A percentile compares a stretch with the other conserved stretches of the same genome.
These are phyloP conservation scores for Sporisorium graminicola DNA, from an alignment of 1,284 basidiomycete genomes.

Conservation along the genomic window DNA sequence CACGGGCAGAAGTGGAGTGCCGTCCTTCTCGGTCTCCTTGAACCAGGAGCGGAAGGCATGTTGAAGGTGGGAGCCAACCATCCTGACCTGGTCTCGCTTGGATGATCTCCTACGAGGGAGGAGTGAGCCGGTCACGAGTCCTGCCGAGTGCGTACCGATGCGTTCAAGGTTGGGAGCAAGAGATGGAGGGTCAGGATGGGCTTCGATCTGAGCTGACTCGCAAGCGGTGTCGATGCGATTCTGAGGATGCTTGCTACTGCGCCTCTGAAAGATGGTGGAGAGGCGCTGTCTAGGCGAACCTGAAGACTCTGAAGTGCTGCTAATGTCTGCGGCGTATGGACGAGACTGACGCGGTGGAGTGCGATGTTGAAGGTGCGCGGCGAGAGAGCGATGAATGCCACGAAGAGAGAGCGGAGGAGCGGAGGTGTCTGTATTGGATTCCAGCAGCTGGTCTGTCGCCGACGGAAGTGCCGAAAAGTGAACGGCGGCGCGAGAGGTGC, in stretches of 20 bases:
- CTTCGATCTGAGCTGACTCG: neutral
- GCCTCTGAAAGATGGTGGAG: conserved; percentile 23
- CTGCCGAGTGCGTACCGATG: conserved; percentile 4
- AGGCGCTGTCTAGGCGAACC: conserved; percentile 14
- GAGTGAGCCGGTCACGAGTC: conserved; percentile 15
- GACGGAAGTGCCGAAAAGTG: conserved; percentile 12
- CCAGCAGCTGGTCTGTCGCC: neutral
- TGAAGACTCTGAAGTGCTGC: conserved; percentile 2
- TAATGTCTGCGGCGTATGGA: neutral
- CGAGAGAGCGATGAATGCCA: conserved; percentile 29
- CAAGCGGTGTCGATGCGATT: neutral
- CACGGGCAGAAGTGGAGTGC: conserved; percentile 58
- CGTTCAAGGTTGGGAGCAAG: conserved; percentile 6
- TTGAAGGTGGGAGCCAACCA: conserved; percentile 63
- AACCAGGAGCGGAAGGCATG: conserved; percentile 64
- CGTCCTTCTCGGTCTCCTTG: conserved; percentile 64
- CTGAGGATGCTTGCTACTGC: conserved; percentile 7
- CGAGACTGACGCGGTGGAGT: conserved; percentile 11
- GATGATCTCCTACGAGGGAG: conserved; percentile 26
- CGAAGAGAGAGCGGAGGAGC: conserved; percentile 13
- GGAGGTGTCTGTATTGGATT: neutral
- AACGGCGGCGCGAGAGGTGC: conserved; percentile 12
- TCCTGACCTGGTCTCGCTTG: conserved; percentile 50
- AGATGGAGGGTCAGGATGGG: neutral
- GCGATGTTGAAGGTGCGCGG: conserved; percentile 24